phyloP scores from a whole-genome alignment of 2,329 filamentous ascomycete species.

The Fusarium lyarnte region DNA sequence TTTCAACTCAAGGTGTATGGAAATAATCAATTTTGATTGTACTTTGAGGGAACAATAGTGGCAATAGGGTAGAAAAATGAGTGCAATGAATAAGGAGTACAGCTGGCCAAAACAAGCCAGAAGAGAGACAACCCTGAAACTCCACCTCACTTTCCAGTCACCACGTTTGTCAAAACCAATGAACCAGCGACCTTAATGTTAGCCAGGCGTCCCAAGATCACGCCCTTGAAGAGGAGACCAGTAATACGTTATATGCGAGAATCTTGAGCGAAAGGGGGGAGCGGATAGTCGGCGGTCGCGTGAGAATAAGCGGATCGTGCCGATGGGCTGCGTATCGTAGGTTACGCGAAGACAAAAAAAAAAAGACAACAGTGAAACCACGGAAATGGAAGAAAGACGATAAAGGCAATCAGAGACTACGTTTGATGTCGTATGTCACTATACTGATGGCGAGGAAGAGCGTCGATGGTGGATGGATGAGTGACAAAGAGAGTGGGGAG shows the following conservation, averaged over 20 bases:
- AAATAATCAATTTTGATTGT: constrained; percentile 66
- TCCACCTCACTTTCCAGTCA: constrained; percentile 52
- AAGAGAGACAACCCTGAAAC: constrained; percentile 49
- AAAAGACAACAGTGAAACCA: background rate
- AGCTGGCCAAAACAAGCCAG: constrained; percentile 49
- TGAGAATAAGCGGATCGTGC: constrained; percentile 15
- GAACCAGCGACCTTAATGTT: constrained; percentile 45
- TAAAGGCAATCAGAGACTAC: constrained; percentile 1
- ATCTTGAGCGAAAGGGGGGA: constrained; percentile 9
- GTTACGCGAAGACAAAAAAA: background rate
- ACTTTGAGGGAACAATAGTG: constrained; percentile 50
- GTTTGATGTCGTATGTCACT: constrained; percentile 15
- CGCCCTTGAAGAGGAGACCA: constrained; percentile 39
- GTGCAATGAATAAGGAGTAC: constrained; percentile 53
- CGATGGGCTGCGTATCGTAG: constrained; percentile 2
- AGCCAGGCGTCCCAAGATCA: constrained; percentile 41
- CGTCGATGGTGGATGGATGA: constrained; percentile 29
- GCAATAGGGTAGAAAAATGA: constrained; percentile 49
- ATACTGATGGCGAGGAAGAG: constrained; percentile 29
- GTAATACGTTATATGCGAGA: constrained; percentile 21
- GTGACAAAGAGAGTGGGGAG: constrained; percentile 30
- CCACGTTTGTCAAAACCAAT: constrained; percentile 44
- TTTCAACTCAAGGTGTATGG: constrained; percentile 50
- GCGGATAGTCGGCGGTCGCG: constrained; percentile 10
- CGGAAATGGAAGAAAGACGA: background rate